A percentile compares a stretch with the other conserved stretches of the same genome.
These are phyloP conservation scores for Rhynchospora tenuis DNA, from an alignment of 176 grass and related monocot species.

Conservation along the genomic window DNA sequence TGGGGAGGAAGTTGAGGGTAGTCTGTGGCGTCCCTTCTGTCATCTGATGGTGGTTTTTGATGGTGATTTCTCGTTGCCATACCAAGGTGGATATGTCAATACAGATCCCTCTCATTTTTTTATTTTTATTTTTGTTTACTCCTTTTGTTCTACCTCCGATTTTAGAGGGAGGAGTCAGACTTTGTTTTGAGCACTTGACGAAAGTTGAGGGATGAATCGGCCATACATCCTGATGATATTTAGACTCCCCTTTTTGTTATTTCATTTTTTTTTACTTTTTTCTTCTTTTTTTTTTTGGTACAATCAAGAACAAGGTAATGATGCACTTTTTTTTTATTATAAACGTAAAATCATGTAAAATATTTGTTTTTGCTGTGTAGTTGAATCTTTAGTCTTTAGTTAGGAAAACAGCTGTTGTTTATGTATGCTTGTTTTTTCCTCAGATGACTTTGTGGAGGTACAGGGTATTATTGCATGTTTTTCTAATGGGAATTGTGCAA, in stretches of 20 bases:
- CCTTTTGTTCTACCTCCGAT: conserved; percentile 14
- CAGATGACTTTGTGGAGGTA: background rate
- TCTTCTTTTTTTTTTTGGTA: background rate
- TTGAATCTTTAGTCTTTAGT: conserved; percentile 21
- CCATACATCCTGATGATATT: background rate
- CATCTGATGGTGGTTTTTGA: conserved; percentile 4
- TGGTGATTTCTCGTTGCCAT: conserved; percentile 10
- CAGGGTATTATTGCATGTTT: background rate
- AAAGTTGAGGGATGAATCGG: background rate
- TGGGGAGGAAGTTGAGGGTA: conserved; percentile 1
- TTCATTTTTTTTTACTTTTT: background rate
- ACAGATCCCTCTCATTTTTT: conserved; percentile 6
- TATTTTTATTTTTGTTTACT: background rate
- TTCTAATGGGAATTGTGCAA: background rate
- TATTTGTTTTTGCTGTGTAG: conserved; percentile 23
- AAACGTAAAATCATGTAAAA: conserved; percentile 3
- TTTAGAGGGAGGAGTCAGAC: conserved; percentile 17
- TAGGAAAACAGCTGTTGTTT: conserved; percentile 2
- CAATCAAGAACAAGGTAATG: background rate
- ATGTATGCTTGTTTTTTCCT: background rate
- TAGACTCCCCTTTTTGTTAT: conserved; percentile 5
- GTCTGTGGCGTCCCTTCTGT: background rate
- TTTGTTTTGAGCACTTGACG: background rate
- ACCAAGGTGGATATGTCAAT: background rate
- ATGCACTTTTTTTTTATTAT: conserved; percentile 1